These are phyloP conservation scores for Pichia kudriavzevii DNA, from an alignment of 1,139 yeast species.

Conservation along the genomic window DNA sequence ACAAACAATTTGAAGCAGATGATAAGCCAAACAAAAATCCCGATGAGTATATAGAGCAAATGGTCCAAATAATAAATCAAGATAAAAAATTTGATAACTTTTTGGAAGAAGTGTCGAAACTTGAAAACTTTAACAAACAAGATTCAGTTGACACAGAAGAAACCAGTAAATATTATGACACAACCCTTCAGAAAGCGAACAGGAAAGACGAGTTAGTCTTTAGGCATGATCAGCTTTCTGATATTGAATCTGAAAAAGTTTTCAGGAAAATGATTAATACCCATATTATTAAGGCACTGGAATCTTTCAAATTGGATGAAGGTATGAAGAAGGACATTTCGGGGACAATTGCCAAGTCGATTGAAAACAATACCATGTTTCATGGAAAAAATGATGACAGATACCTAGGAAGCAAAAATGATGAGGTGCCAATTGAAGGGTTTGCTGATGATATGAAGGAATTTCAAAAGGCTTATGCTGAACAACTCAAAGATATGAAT, in stretches of 20 bases:
- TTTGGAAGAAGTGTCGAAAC: constrained; percentile 17
- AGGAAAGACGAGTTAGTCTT: background rate
- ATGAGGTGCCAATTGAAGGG: background rate
- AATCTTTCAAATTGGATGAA: constrained; percentile 19
- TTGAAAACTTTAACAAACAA: constrained; percentile 7
- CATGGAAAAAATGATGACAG: too few relatives aligned
- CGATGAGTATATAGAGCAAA: constrained; percentile 20
- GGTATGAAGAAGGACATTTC: constrained; percentile 19
- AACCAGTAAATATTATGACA: too few relatives aligned
- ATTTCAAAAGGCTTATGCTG: constrained; percentile 5
- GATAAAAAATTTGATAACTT: constrained; percentile 21
- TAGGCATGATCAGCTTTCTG: too few relatives aligned
- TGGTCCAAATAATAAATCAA: constrained; percentile 20
- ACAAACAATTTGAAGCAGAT: background rate
- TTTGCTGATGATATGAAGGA: constrained; percentile 1
- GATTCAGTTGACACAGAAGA: background rate
- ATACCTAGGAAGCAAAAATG: too few relatives aligned
- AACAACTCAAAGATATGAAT: constrained; percentile 5
- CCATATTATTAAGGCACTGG: constrained; percentile 20
- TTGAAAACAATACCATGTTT: constrained; percentile 16
- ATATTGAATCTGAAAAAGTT: constrained; percentile 11
- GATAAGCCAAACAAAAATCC: constrained; percentile 9
- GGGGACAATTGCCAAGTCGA: constrained; percentile 17
- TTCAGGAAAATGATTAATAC: constrained; percentile 16
- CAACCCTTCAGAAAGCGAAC: background rate